Conservation (phyloP, 1,284 basidiomycete species). For the Tilletia setariae region DNA sequence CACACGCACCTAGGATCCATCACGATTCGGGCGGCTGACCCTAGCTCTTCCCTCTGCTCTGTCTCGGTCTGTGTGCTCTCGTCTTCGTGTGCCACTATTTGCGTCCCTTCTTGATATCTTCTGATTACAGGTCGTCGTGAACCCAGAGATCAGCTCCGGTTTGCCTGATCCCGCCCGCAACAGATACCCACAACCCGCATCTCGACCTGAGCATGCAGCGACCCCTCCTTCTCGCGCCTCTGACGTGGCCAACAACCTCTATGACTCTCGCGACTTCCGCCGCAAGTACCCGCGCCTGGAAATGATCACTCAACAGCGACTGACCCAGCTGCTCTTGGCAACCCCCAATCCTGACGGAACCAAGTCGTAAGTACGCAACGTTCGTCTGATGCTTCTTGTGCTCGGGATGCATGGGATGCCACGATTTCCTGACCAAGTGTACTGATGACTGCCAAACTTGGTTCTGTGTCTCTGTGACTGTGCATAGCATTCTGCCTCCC, state of each 20-base stretch:
- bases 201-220: slow-evolving; percentile 77
- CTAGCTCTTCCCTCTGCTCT: too few relatives aligned
- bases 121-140: not conserved
- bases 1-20: too few relatives aligned
- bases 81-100: not conserved
- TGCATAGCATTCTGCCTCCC: slow-evolving; percentile 39
- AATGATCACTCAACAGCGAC: slow-evolving; percentile 51
- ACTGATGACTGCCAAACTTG: not conserved
- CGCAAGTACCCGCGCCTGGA: slow-evolving; percentile 78
- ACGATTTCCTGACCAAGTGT: not conserved
- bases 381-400: not conserved
- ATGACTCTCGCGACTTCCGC: slow-evolving; percentile 91
- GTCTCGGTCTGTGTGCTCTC: not conserved
- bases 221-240: slow-evolving; percentile 76
- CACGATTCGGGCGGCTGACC: too few relatives aligned
- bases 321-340: slow-evolving; percentile 74
- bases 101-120: too few relatives aligned
- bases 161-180: slow-evolving; percentile 71
- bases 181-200: slow-evolving; percentile 80
- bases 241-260: slow-evolving; percentile 56
- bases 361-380: slow-evolving; percentile 36
- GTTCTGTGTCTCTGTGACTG: not conserved
- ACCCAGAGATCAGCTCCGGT: slow-evolving; percentile 75
- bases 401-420: not conserved
- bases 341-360: slow-evolving; percentile 63